Percentiles rank a stretch among this genome's conserved stretches.
phyloP scores from a whole-genome alignment of 805 yeast genomes.

The Wickerhamomyces xylosicus region DNA sequence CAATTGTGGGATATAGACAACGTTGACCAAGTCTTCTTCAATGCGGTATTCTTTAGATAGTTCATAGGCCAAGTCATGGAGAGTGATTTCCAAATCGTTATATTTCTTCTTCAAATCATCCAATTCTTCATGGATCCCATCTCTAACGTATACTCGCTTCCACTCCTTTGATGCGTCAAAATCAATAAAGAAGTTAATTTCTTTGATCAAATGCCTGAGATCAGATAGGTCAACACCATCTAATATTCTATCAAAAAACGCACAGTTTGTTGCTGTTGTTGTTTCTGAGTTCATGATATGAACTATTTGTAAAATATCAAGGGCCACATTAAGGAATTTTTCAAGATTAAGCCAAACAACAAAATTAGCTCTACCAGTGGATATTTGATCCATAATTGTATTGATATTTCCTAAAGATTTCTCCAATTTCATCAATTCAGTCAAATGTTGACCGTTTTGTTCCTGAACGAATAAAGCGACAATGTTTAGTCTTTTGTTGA shows the following conservation, averaged over 20 bases:
- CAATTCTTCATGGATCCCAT: slow-evolving; percentile 21
- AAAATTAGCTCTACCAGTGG: slow-evolving; percentile 18
- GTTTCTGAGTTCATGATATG: background rate
- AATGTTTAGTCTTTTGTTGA: slow-evolving; percentile 21
- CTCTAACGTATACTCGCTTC: slow-evolving; percentile 19
- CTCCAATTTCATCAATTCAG: slow-evolving; percentile 13
- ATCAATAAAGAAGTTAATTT: slow-evolving; percentile 23
- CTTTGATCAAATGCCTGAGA: slow-evolving; percentile 8
- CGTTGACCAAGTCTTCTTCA: slow-evolving; percentile 18
- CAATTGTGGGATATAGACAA: slow-evolving; percentile 34
- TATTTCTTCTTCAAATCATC: slow-evolving; percentile 12
- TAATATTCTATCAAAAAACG: slow-evolving; percentile 10
- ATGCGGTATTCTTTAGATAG: slow-evolving; percentile 4
- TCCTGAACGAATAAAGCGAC: slow-evolving; percentile 17
- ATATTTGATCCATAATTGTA: slow-evolving; percentile 11
- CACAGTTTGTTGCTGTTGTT: background rate
- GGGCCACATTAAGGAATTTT: slow-evolving; percentile 14
- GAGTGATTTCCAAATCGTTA: slow-evolving; percentile 19
- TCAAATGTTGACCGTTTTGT: slow-evolving; percentile 12
- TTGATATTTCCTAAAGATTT: slow-evolving; percentile 23
- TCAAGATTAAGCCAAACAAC: slow-evolving; percentile 22
- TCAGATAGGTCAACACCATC: slow-evolving; percentile 5
- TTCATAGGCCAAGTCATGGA: slow-evolving; percentile 17
- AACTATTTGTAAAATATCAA: slow-evolving; percentile 8
- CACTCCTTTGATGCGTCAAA: slow-evolving; percentile 24